Conservation (phyloP, 345 rosid genomes). For the Acer yangbiense region DNA sequence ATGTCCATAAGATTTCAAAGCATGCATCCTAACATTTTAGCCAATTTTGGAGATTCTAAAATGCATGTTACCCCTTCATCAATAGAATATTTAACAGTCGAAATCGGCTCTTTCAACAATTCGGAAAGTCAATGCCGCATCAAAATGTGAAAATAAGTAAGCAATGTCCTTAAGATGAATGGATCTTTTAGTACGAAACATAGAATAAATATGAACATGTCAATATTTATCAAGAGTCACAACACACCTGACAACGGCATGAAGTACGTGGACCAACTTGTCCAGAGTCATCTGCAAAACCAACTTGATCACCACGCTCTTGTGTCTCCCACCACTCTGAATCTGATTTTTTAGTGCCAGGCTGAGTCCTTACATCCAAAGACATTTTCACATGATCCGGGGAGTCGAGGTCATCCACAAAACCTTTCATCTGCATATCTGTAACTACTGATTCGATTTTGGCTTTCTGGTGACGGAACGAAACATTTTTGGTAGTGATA, state of each 20-base stretch:
- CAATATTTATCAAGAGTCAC: background rate
- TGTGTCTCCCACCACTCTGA: slow-evolving; percentile 93
- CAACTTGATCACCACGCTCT: slow-evolving; percentile 72
- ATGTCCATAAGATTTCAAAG: background rate
- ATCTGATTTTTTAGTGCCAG: slow-evolving; percentile 43
- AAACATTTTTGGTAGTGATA: slow-evolving; percentile 45
- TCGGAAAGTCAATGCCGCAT: background rate
- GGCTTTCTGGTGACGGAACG: slow-evolving; percentile 59
- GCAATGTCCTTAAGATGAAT: background rate
- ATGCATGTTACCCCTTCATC: background rate
- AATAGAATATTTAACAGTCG: background rate
- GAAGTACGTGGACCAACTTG: slow-evolving; percentile 91
- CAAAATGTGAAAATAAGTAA: background rate
- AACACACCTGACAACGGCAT: slow-evolving; percentile 93
- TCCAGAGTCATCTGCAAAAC: slow-evolving; percentile 61
- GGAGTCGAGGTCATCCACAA: slow-evolving; percentile 72
- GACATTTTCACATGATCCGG: slow-evolving; percentile 36
- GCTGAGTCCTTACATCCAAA: slow-evolving; percentile 32
- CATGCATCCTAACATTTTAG: background rate
- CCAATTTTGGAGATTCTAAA: background rate
- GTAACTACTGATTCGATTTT: slow-evolving; percentile 51
- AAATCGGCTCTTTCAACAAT: background rate
- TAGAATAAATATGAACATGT: background rate
- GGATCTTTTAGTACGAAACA: background rate
- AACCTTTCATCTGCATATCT: slow-evolving; percentile 83